phyloP scores from a whole-genome alignment of 192 early-diverging fungal genomes.

The Gaertneriomyces semiglobifer region DNA sequence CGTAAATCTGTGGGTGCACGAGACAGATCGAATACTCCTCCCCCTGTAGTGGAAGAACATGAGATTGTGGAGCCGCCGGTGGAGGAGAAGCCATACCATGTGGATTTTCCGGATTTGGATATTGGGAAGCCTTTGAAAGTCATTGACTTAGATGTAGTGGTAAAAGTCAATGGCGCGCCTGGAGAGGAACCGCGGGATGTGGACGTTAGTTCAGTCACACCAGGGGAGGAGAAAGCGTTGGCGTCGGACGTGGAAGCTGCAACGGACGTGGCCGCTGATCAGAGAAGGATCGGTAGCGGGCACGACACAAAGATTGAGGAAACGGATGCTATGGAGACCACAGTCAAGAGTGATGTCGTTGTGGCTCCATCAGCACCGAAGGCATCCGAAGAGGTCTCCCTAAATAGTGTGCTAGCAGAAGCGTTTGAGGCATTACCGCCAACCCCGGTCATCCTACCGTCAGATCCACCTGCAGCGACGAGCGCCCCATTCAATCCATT shows the following conservation, averaged over 20 bases:
- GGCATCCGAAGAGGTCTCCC: no score
- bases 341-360: no score
- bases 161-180: background rate
- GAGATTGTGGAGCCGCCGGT: slow-evolving; percentile 55
- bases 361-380: no score
- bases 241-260: background rate
- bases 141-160: slow-evolving; percentile 21
- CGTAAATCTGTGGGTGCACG: no score
- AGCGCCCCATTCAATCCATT: background rate
- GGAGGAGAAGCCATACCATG: slow-evolving; percentile 79
- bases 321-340: background rate
- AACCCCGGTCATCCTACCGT: background rate
- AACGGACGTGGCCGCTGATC: background rate
- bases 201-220: background rate
- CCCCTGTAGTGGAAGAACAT: background rate
- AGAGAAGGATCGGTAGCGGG: background rate
- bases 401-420: background rate
- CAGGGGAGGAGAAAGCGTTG: background rate
- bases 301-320: background rate
- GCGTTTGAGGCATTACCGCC: background rate
- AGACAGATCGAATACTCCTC: no score
- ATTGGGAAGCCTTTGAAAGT: slow-evolving; percentile 45
- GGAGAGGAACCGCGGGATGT: background rate
- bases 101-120: slow-evolving; percentile 79
- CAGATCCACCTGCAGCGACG: background rate